Base-by-base conservation (phyloP, 345 rosid species). In the Ceriops decandra region DNA sequence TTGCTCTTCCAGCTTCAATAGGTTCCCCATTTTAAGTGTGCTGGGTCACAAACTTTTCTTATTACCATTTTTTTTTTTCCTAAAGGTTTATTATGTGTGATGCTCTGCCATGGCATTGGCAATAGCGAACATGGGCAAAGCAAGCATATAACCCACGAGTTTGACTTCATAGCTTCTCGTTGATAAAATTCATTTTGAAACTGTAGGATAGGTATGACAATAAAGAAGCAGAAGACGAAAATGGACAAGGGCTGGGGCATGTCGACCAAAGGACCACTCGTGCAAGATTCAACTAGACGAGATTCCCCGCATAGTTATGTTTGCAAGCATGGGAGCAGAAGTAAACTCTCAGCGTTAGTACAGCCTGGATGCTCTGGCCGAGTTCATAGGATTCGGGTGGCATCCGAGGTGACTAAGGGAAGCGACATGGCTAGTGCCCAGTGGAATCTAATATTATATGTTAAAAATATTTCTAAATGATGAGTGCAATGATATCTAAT, bases 371-470 rank as follows among this genome's bases (percentile, higher is more conserved):
- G 32, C 66, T 19, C 51, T 59, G 63, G 31, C 52, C 64, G 51
- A 70, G 49, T 56, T 60, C 56, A 19, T 57, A 56, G 77, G 52
- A 49, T 11, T 26, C 32, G 15, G 11, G 31, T 7, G 52, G 63
- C 78, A 62, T 70, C 77, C 68, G 36, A 67, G 67, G 78, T 27
- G 60, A 65, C 57, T 6, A 19, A 47, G 42, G 54, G 74, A 51
- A 52, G 24, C 65, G 56, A 9, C 36, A 68, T 26, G 28, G 56
- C 31, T 42, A 32, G 56, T 27, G 57, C 57, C 7, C 22, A 1
- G 9, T 22, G 24, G 58, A 54, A 22, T n/a, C 24, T 54, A 22
- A 54, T 54, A 54, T 54, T 22, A 22, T 54, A 9, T 54, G 27
- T 22, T 54, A 11, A 42, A 42, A 42, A 42, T 54, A 9, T 54